Evolutionary conservation across 2,329 filamentous ascomycete species (phyloP).

Genomic region (Trichoderma semiorbis): DNA sequence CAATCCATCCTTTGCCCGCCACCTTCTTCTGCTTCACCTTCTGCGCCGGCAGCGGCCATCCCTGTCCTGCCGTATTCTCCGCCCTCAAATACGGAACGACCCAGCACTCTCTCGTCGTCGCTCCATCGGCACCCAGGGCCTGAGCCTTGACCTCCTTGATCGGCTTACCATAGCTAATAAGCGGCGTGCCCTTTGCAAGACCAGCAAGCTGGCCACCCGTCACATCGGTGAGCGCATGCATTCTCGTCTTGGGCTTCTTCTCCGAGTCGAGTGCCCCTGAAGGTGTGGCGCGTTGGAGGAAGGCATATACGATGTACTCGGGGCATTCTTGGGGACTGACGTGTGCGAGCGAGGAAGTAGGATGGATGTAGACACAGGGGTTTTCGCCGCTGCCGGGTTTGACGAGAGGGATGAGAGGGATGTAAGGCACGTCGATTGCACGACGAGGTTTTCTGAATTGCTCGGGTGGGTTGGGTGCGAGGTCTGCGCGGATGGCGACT

Average conservation of each 20-base stretch:
- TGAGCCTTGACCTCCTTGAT: slow-evolving; percentile 70
- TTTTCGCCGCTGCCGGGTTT: slow-evolving; percentile 44
- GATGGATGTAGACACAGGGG: slow-evolving; percentile 80
- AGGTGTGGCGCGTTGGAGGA: slow-evolving; percentile 68
- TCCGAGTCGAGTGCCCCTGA: slow-evolving; percentile 45
- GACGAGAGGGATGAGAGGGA: slow-evolving; percentile 73
- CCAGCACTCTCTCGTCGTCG: slow-evolving; percentile 67
- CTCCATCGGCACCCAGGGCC: slow-evolving; percentile 32
- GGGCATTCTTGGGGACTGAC: slow-evolving; percentile 70
- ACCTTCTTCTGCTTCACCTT: slow-evolving; percentile 80
- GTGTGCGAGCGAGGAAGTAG: slow-evolving; percentile 74
- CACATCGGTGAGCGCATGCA: slow-evolving; percentile 82
- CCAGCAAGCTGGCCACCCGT: slow-evolving; percentile 71
- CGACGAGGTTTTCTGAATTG: slow-evolving; percentile 67
- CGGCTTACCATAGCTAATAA: slow-evolving; percentile 84
- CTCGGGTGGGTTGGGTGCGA: slow-evolving; percentile 70
- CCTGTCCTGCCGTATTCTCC: slow-evolving; percentile 62
- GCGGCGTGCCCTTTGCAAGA: slow-evolving; percentile 78
- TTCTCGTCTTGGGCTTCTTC: slow-evolving; percentile 69
- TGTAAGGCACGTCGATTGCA: slow-evolving; percentile 89
- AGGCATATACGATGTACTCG: slow-evolving; percentile 81
- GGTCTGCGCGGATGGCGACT: slow-evolving; percentile 85
- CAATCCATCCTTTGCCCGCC: slow-evolving; percentile 69
- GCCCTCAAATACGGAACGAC: slow-evolving; percentile 74
- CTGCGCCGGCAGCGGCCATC: slow-evolving; percentile 82